These are phyloP conservation scores for Pulveroboletus ravenelii DNA, from an alignment of 768 basidiomycete genomes.

Conservation along the genomic window DNA sequence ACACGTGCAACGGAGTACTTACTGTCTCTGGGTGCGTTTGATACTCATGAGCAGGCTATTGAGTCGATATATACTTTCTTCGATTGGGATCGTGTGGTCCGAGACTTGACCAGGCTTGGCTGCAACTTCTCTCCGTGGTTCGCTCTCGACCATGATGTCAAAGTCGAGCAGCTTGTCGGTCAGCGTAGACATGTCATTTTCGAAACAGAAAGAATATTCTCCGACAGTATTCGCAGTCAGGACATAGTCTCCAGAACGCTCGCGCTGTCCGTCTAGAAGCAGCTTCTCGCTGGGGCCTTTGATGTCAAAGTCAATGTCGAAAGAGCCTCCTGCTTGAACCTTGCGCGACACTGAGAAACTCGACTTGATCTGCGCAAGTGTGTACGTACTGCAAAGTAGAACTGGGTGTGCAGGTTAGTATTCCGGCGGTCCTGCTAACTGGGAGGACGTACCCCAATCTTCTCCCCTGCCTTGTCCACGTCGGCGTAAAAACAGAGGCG, in stretches of 20 bases:
- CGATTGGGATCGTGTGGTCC: conserved; percentile 89
- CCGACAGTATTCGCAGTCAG: conserved; percentile 89
- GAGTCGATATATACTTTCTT: conserved; percentile 93
- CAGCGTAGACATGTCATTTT: conserved; percentile 94
- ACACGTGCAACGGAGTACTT: conserved; percentile 30
- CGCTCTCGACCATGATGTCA: conserved; percentile 98
- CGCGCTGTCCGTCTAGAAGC: conserved; percentile 80
- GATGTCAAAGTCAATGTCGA: conserved; percentile 92
- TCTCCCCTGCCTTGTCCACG: conserved; percentile 93
- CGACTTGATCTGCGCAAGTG: background rate
- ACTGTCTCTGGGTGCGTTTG: conserved; percentile 93
- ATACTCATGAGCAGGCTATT: conserved; percentile 84
- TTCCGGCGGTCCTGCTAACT: background rate
- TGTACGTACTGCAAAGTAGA: conserved; percentile 88
- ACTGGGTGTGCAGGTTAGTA: conserved; percentile 41
- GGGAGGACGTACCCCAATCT: conserved; percentile 67
- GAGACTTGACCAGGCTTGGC: conserved; percentile 84
- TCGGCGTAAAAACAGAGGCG: conserved; percentile 92
- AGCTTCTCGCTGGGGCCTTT: conserved; percentile 88
- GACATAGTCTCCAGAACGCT: conserved; percentile 96
- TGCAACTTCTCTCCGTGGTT: conserved; percentile 85
- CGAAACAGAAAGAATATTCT: conserved; percentile 95
- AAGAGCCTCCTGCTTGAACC: conserved; percentile 97
- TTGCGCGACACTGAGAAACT: conserved; percentile 24
- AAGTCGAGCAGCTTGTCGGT: conserved; percentile 94